A percentile compares a stretch with the other conserved stretches of the same genome.
Conservation (phyloP, 192 early-diverging fungal genomes). For the Coemansia sp. region DNA sequence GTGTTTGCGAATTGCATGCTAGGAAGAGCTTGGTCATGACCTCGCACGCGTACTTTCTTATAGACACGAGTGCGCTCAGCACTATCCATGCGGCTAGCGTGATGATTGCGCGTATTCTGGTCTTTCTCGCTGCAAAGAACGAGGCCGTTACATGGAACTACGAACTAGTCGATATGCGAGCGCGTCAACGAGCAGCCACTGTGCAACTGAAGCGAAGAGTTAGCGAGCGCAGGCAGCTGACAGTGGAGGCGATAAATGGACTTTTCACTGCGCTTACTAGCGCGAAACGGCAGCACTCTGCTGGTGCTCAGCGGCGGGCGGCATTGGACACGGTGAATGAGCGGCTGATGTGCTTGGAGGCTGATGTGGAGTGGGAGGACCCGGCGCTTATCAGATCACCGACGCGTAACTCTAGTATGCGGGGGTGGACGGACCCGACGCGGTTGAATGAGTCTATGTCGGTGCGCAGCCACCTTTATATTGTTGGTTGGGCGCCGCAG, state of each 20-base stretch:
- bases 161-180: conserved; percentile 29
- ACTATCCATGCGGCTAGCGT: neutral
- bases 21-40: conserved; percentile 11
- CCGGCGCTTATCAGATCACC: conserved; percentile 50
- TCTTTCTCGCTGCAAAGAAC: conserved; percentile 26
- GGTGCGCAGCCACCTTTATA: conserved; percentile 38
- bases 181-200: conserved; percentile 11
- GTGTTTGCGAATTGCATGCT: neutral
- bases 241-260: conserved; percentile 1
- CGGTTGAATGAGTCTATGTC: conserved; percentile 47
- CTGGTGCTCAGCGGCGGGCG: conserved; percentile 2
- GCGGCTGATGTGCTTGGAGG: conserved; percentile 47
- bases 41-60: conserved; percentile 48
- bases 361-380: conserved; percentile 52
- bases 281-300: neutral
- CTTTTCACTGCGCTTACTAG: conserved; percentile 8
- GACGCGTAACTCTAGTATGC: conserved; percentile 8
- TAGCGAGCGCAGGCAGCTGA: conserved; percentile 24
- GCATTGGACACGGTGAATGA: conserved; percentile 22
- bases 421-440: conserved; percentile 41
- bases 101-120: conserved; percentile 35
- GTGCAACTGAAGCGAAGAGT: conserved; percentile 20
- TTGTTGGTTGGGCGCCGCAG: conserved; percentile 18
- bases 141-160: conserved; percentile 47
- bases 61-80: conserved; percentile 25